Percentiles rank a stretch among this genome's conserved stretches.
phyloP scores from a whole-genome alignment of 2,329 filamentous ascomycete species.

The Verticillium longisporum region DNA sequence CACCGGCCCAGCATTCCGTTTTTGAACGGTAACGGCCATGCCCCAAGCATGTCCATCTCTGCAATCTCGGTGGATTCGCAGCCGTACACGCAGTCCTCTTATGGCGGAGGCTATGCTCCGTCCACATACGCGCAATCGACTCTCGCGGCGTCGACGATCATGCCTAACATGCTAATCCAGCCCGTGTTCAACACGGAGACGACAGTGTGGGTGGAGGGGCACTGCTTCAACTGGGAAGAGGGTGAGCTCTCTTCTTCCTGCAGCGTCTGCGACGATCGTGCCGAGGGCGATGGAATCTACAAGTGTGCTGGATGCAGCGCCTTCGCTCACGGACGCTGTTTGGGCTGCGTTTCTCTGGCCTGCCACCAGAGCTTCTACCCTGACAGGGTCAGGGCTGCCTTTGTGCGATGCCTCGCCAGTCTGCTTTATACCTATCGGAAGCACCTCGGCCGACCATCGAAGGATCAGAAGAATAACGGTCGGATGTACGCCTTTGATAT shows the following conservation, averaged over 20 bases:
- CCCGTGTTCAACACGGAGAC: constrained; percentile 73
- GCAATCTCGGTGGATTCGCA: constrained; percentile 55
- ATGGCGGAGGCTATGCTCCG: constrained; percentile 64
- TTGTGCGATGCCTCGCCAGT: constrained; percentile 60
- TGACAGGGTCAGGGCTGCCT: constrained; percentile 56
- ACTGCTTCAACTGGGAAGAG: constrained; percentile 64
- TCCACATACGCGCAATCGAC: constrained; percentile 85
- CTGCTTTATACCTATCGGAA: constrained; percentile 61
- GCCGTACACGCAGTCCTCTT: constrained; percentile 58
- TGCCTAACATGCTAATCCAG: constrained; percentile 77
- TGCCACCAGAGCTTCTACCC: constrained; percentile 56
- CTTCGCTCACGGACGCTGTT: constrained; percentile 50
- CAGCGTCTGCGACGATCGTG: constrained; percentile 69
- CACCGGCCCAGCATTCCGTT: constrained; percentile 70
- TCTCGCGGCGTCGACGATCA: constrained; percentile 75
- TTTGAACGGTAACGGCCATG: constrained; percentile 58
- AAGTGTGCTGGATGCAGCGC: constrained; percentile 61
- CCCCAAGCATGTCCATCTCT: constrained; percentile 51
- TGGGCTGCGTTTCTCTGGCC: constrained; percentile 57
- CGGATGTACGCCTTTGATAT: constrained; percentile 60
- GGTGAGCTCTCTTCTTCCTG: constrained; percentile 57
- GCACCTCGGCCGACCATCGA: constrained; percentile 50
- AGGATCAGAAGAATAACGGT: constrained; percentile 52
- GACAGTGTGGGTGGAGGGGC: constrained; percentile 77
- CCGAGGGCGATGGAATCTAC: constrained; percentile 67